phyloP scores from a whole-genome alignment of 2,329 filamentous ascomycete genomes.

The Diaporthe aspalathi region DNA sequence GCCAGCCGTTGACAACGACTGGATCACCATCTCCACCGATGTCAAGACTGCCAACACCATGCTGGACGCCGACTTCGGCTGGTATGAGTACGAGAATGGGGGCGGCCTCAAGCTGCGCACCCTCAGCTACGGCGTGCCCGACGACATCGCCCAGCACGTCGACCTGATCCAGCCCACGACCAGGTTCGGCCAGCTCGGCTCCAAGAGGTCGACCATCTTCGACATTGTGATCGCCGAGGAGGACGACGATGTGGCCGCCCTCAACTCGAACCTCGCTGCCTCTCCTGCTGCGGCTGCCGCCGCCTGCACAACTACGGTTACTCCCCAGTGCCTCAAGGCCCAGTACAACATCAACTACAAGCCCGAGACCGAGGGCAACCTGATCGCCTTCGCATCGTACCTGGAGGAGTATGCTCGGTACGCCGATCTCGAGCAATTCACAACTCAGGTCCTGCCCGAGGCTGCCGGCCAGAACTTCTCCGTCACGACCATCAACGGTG shows the following conservation, averaged over 20 bases:
- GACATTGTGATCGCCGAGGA: constrained; percentile 47
- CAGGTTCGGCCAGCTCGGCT: constrained; percentile 64
- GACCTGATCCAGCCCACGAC: constrained; percentile 75
- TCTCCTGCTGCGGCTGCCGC: constrained; percentile 40
- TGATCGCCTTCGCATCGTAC: constrained; percentile 55
- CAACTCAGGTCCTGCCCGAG: constrained; percentile 63
- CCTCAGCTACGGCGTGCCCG: constrained; percentile 70
- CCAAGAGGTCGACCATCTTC: constrained; percentile 56
- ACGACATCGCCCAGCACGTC: constrained; percentile 63
- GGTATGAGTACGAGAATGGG: constrained; percentile 61
- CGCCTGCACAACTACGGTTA: constrained; percentile 55
- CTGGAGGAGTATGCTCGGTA: constrained; percentile 61
- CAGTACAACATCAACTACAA: constrained; percentile 61
- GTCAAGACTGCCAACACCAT: constrained; percentile 65
- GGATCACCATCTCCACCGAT: constrained; percentile 69
- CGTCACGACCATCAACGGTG: constrained; percentile 66
- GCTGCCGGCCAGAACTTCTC: constrained; percentile 64
- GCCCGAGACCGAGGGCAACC: constrained; percentile 45
- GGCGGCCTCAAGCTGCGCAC: constrained; percentile 61
- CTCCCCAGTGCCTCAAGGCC: constrained; percentile 59
- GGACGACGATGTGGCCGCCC: constrained; percentile 38
- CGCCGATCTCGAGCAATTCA: constrained; percentile 62
- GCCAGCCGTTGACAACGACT: constrained; percentile 64
- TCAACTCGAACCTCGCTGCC: not conserved
- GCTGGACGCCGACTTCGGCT: constrained; percentile 67